These are phyloP conservation scores for Tylopilus plumbeoviolaceoides DNA, from an alignment of 768 basidiomycete species.

Conservation along the genomic window DNA sequence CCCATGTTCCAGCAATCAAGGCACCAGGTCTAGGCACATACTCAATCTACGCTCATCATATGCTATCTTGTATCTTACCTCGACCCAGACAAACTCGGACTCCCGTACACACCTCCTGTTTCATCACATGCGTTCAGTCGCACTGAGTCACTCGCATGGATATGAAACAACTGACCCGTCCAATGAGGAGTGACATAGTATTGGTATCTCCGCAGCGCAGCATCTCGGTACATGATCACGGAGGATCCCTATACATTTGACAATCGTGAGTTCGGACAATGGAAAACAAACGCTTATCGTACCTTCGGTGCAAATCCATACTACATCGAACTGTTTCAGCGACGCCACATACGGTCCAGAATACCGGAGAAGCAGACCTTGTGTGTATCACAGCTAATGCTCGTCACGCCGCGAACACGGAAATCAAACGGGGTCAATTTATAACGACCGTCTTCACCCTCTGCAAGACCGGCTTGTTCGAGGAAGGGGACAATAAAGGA, in stretches of 20 bases:
- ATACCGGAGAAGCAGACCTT: constrained; percentile 49
- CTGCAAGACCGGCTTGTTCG: constrained; percentile 65
- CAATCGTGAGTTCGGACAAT: background rate
- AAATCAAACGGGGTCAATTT: constrained; percentile 83
- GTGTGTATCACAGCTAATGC: constrained; percentile 94
- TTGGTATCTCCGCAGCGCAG: constrained; percentile 72
- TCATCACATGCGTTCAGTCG: background rate
- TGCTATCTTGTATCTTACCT: constrained; percentile 46
- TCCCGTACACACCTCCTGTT: constrained; percentile 83
- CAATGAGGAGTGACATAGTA: constrained; percentile 84
- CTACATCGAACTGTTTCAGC: constrained; percentile 34
- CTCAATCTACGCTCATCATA: background rate
- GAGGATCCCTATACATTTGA: constrained; percentile 66
- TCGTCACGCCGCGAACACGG: constrained; percentile 84
- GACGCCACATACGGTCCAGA: background rate
- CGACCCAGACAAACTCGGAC: constrained; percentile 86
- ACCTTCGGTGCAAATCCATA: constrained; percentile 96
- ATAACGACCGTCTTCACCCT: constrained; percentile 50
- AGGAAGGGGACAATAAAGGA: constrained; percentile 94
- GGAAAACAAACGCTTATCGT: constrained; percentile 5
- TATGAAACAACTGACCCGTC: constrained; percentile 47
- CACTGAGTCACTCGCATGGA: background rate
- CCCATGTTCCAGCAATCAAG: constrained; percentile 93
- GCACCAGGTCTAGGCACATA: constrained; percentile 72
- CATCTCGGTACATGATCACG: constrained; percentile 89